Percentiles rank a stretch among this genome's conserved stretches.
phyloP scores from a whole-genome alignment of 148 eudicot species.

The Talinum fruticosum region DNA sequence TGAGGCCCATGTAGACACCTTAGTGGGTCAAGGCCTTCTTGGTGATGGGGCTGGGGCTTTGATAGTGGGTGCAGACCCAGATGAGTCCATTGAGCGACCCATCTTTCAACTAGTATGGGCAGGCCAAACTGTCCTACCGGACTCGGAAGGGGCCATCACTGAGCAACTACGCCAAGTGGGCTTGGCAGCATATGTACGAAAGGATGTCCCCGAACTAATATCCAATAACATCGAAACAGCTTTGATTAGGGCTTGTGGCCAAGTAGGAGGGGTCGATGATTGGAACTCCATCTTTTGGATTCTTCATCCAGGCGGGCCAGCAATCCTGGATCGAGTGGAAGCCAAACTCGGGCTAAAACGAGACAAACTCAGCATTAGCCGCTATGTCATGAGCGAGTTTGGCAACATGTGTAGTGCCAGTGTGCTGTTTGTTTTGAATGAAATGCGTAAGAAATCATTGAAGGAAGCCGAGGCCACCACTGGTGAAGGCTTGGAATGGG shows the following conservation, averaged over 20 bases:
- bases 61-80: slow-evolving; percentile 20
- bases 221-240: slow-evolving; percentile 30
- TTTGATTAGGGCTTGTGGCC: slow-evolving; percentile 29
- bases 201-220: slow-evolving; percentile 38
- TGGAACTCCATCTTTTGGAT: slow-evolving; percentile 43
- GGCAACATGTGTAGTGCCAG: slow-evolving; percentile 45
- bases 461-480: slow-evolving; percentile 34
- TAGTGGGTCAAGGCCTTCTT: slow-evolving; percentile 24
- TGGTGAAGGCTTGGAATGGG: slow-evolving; percentile 35
- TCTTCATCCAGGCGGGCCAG: slow-evolving; percentile 45
- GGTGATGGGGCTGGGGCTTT: slow-evolving; percentile 23
- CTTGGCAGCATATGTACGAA: slow-evolving; percentile 31
- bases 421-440: slow-evolving; percentile 35
- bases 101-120: slow-evolving; percentile 13
- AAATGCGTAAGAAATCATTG: slow-evolving; percentile 36
- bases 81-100: too few species aligned
- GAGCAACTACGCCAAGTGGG: slow-evolving; percentile 36
- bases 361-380: slow-evolving; percentile 25
- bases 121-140: slow-evolving; percentile 17
- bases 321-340: too few species aligned
- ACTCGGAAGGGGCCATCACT: too few species aligned
- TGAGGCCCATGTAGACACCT: slow-evolving; percentile 19
- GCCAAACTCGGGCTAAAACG: slow-evolving; percentile 26
- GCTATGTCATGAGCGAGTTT: slow-evolving; percentile 31
- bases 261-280: slow-evolving; percentile 28